A percentile compares a stretch with the other conserved stretches of the same genome.
These are phyloP conservation scores for Allomyces arbusculus DNA, from an alignment of 192 early-diverging fungal species.

Conservation along the genomic window DNA sequence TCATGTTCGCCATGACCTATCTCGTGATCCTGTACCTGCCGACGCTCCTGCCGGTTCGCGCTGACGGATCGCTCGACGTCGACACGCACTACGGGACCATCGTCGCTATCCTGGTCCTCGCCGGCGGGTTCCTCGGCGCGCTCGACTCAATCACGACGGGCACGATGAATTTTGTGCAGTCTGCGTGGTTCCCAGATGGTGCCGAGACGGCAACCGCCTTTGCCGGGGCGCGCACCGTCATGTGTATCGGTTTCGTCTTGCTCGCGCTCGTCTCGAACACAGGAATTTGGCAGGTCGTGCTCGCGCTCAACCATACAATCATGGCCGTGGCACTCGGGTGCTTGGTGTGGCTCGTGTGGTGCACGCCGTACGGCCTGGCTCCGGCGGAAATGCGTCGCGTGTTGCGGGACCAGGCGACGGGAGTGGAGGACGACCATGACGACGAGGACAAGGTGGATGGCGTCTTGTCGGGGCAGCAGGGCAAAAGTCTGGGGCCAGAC, in stretches of 20 bases:
- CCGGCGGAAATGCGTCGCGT: no score
- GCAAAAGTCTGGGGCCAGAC: no score
- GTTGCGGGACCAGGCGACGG: no score
- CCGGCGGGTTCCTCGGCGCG: background rate
- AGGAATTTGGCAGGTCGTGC: background rate
- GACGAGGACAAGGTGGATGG: no score
- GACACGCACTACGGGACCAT: background rate
- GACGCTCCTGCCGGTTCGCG: background rate
- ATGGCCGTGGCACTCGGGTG: background rate
- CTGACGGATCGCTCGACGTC: background rate
- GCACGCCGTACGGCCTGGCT: no score
- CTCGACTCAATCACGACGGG: background rate
- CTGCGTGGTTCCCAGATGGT: background rate
- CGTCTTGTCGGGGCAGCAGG: no score
- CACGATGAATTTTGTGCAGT: background rate
- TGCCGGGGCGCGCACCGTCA: background rate
- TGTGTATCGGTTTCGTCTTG: background rate
- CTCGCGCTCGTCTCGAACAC: background rate
- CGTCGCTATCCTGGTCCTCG: background rate
- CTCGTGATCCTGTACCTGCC: background rate
- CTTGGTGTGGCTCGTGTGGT: no score
- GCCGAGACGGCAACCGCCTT: background rate
- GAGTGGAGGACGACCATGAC: no score
- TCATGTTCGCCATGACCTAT: background rate
- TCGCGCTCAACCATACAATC: background rate